Base-by-base conservation (phyloP, 768 basidiomycete species). In the Trametes punicea region DNA sequence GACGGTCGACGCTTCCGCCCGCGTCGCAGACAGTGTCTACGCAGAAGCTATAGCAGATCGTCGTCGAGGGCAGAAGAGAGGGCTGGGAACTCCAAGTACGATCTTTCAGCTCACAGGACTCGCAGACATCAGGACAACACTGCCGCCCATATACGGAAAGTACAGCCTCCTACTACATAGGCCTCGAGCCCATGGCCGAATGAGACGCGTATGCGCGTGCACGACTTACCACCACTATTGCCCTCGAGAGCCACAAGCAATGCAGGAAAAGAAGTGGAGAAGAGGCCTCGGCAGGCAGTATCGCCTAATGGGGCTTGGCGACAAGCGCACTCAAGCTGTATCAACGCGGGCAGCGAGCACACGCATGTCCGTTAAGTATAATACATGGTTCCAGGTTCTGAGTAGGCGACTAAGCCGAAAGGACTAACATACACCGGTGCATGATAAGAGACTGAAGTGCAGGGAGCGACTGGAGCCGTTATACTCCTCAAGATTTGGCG, bases 401-500 rank as follows among this genome's bases (percentile, higher is more conserved):
- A 7, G 15, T 10, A 45, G 20, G 33, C 6, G 25, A 53, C 33
- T 53, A 46, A 40, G 34, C 27, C 26, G 3, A 27, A 25, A n/a
- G 36, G 36, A n/a, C 44, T 57, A 57, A 42, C 56, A 57, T 57
- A 57, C 56, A 51, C 16, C 26, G 40, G 10, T 16, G 34, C 18
- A 20, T 11, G 3, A 16, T 13, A 20, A n/a, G 38, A 29, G 13
- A n/a, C 16, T 34, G 4, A 20, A 25, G 18, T 30, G 15, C 23
- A 23, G 10, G 6, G 20, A 30, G 9, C 16, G 20, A 3, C 7
- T 13, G 9, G 30, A 36, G 3, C 21, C 11, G 3, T 29, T 1
- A 23, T 18, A 10, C n/a, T 8, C 9, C 27, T 38, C 30, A 60
- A 51, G 42, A 64, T 59, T 73, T 68, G 7, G 67, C 59, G 15